These are phyloP conservation scores for Leptodontidium sp. DNA, from an alignment of 2,329 filamentous ascomycete species.

Conservation along the genomic window DNA sequence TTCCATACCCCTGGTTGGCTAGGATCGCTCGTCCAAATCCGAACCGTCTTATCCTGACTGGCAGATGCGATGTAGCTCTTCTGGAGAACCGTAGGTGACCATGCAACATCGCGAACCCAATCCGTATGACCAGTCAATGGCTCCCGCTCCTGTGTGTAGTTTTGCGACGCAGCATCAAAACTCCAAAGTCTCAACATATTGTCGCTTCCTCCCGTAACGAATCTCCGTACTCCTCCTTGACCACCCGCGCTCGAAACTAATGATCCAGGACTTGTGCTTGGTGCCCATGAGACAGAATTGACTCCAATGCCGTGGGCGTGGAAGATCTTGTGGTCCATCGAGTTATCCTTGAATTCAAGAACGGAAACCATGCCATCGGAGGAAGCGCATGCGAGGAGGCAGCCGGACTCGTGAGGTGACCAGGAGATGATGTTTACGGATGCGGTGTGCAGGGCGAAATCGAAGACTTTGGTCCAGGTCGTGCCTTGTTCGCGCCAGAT, in stretches of 20 bases:
- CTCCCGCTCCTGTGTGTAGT: constrained; percentile 68
- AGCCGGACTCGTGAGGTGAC: constrained; percentile 96
- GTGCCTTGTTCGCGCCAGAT: constrained; percentile 91
- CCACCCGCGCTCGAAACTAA: constrained; percentile 77
- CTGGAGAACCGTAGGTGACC: constrained; percentile 93
- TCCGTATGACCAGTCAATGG: constrained; percentile 84
- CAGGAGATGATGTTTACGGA: constrained; percentile 97
- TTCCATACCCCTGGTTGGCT: constrained; percentile 78
- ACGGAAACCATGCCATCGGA: constrained; percentile 94
- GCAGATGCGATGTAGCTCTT: constrained; percentile 97
- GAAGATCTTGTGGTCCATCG: constrained; percentile 89
- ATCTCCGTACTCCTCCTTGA: constrained; percentile 74
- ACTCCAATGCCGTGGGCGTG: constrained; percentile 92
- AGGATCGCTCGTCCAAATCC: constrained; percentile 89
- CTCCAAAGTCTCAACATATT: constrained; percentile 94
- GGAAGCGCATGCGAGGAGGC: constrained; percentile 91
- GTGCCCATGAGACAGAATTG: constrained; percentile 96
- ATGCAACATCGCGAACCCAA: constrained; percentile 98
- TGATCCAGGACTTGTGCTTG: constrained; percentile 82
- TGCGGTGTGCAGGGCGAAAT: constrained; percentile 92
- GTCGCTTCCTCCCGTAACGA: constrained; percentile 95
- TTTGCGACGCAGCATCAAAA: constrained; percentile 70
- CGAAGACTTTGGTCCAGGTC: constrained; percentile 87
- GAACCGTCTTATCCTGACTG: constrained; percentile 94
- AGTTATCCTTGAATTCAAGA: constrained; percentile 96